Evolutionary conservation across 2,329 filamentous ascomycete species (phyloP), one percentile per base, ranked within the genome.

Genomic region (Trichoderma breve): DNA sequence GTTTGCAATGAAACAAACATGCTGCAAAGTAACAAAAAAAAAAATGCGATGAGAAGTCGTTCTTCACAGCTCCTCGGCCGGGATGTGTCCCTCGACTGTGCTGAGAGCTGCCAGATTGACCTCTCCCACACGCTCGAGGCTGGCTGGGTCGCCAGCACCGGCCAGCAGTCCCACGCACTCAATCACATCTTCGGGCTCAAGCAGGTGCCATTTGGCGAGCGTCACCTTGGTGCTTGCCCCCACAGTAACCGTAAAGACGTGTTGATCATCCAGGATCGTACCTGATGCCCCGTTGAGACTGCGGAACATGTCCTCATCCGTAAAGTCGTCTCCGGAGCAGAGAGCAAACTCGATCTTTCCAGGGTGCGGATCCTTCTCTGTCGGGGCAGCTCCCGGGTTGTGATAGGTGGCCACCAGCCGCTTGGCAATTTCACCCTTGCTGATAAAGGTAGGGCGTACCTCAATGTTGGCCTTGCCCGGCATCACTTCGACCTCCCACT

Each of bases 281-380:
- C 84, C 86, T 2, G 85, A 86, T 5, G 88, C 80, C 0, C 83
- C 85, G 77, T 90, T 90, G 58, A 98, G 87, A 15, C 94, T 91
- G 71, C 93, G 92, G 89, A 98, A 98, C 89, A 91, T 91, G 91
- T 97, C 95, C 87, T 99, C 96, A 79, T 99, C 96, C 6, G 96
- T 99, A 76, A 96, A 97, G 79, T 99, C 96, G 81, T 99, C 96
- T 55, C 96, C 96, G 73, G 95, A 84, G 81, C 96, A 99, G 66
- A 98, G 86, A 12, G 97, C 90, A 78, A 98, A 98, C 76, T 95
- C 94, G 0, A 95, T 88, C 68, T 88, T 87, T 65, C 89, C 82
- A 6, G 80, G 77, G 30, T 78, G 78, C 6, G 77, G 77, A 63
- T 82, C 85, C 4, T 84, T 84, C 2, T 83, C 82, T 3, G 82